phyloP scores from a whole-genome alignment of 495 filamentous ascomycete species.

The Xylaria nigripes region DNA sequence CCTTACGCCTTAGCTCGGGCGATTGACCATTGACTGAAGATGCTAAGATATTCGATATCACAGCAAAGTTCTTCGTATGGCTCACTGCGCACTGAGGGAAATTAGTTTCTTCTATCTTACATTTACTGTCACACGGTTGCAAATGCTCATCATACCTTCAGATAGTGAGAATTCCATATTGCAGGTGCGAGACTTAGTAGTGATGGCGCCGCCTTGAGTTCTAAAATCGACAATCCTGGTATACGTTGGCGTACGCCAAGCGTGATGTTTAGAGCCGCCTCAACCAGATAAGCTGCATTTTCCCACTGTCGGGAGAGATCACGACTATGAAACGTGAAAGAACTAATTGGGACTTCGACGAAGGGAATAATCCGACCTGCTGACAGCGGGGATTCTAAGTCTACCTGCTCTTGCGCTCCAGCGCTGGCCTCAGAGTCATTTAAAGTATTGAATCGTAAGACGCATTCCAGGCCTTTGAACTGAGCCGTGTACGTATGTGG shows the following conservation, averaged over 20 bases:
- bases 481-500: constrained; percentile 24
- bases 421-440: neutral
- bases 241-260: constrained; percentile 4
- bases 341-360: neutral
- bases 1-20: constrained; percentile 16
- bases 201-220: constrained; percentile 17
- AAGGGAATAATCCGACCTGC: neutral
- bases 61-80: constrained; percentile 12
- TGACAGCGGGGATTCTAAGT: neutral
- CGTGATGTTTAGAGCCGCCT: constrained; percentile 26
- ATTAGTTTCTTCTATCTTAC: neutral
- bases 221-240: neutral
- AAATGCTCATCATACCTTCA: constrained; percentile 22
- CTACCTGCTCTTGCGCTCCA: neutral
- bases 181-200: constrained; percentile 38
- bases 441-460: constrained; percentile 14
- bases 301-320: constrained; percentile 4
- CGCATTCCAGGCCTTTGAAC: constrained; percentile 27
- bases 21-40: constrained; percentile 15
- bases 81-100: constrained; percentile 20
- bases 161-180: constrained; percentile 38
- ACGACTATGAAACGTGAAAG: neutral
- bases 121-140: neutral
- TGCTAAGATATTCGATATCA: constrained; percentile 22
- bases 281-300: constrained; percentile 22